Evolutionary conservation across 495 filamentous ascomycete genomes (phyloP).

Genomic region (Penicillium macrosclerotiorum): DNA sequence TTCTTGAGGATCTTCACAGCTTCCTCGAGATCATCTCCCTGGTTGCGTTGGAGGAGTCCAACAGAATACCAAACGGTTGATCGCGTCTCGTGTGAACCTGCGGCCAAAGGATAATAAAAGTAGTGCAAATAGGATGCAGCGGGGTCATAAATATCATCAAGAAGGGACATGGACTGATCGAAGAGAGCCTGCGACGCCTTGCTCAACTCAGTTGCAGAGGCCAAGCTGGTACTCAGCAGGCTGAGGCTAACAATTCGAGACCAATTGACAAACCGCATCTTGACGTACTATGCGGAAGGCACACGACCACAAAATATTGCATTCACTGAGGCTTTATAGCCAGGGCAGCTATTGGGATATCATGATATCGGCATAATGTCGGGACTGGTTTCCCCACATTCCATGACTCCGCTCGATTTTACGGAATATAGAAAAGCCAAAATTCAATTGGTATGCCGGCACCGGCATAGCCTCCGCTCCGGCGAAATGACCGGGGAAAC

Average conservation of each 20-base stretch:
- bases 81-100: conserved; percentile 31
- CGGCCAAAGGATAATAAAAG: neutral
- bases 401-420: neutral
- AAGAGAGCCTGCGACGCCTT: neutral
- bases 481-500: conserved; percentile 1
- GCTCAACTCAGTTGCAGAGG: neutral
- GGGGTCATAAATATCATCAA: neutral
- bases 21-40: conserved; percentile 29
- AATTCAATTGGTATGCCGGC: conserved; percentile 1
- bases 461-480: neutral
- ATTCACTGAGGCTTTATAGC: neutral
- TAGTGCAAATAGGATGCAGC: conserved; percentile 1
- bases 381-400: neutral
- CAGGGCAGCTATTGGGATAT: neutral
- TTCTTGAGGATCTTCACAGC: conserved; percentile 38
- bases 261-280: neutral
- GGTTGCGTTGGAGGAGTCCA: conserved; percentile 38
- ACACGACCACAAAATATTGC: neutral
- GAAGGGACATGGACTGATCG: neutral
- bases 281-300: neutral
- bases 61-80: conserved; percentile 40
- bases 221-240: neutral
- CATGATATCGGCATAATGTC: too few relatives aligned
- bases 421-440: conserved; percentile 1
- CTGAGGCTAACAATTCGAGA: conserved; percentile 1